Base-by-base conservation (phyloP, 805 yeast species). In the Hanseniaspora taiwanica region DNA sequence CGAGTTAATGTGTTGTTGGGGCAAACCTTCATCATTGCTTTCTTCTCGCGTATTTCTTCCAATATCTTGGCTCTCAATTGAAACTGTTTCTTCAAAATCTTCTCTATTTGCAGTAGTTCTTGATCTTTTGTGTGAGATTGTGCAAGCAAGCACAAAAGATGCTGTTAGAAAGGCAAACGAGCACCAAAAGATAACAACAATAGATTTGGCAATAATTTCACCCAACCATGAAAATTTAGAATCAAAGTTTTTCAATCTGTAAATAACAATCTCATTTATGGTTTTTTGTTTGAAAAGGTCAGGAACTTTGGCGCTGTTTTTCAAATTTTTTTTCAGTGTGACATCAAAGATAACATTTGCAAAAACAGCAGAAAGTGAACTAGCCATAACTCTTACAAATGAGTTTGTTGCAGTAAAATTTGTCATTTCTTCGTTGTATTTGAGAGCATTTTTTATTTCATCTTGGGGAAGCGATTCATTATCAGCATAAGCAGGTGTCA, bases 331-430 rank as follows among this genome's bases (percentile, higher is more conserved):
- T 33, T 44, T 21, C 12, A 49, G 40, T 4, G 53, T 44, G 7
- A 45, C 42, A 31, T 47, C 40, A 40, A 53, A 53, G 16, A 52
- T 46, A 14, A 48, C 47, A 23, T 49, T 48, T 19, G 52, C 44
- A 21, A 50, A 21, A 12, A 52, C 43, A 40, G 53, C 52, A 16
- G 54, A 56, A 21, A 49, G 32, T 3, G 55, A 46, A 24, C 44
- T 46, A 4, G 55, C 58, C 25, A 48, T 21, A 19, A 44, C 41
- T 37, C 49, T 52, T 32, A 47, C 24, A 24, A 51, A 54, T 6
- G 50, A 40, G 34, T 50, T 49, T 32, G 49, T 37, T 1, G 56
- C 48, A 12, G 51, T 52, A 8, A 51, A 47, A 10, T 50, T 48
- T 21, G 51, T 48, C 36, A 52, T 51, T 32, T 47, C 48, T 13